These are phyloP conservation scores for Myotisia sp. DNA, from an alignment of 2,329 filamentous ascomycete species.

Conservation along the genomic window DNA sequence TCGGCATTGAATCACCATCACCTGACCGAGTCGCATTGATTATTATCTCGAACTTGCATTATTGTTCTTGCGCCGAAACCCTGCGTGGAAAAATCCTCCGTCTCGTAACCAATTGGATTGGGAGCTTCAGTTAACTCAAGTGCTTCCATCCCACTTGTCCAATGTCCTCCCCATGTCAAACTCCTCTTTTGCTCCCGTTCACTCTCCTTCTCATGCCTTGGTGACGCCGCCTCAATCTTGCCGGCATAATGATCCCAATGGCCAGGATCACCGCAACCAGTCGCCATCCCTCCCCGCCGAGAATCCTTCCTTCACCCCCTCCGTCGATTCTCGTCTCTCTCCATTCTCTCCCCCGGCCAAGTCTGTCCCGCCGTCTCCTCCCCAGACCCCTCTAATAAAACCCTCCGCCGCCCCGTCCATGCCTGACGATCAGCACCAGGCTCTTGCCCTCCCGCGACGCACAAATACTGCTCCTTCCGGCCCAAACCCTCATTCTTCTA, in stretches of 20 bases:
- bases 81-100: too few relatives aligned
- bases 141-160: slow-evolving; percentile 20
- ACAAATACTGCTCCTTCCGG: slow-evolving; percentile 12
- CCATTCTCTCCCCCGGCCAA: slow-evolving; percentile 22
- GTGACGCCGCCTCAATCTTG: slow-evolving; percentile 32
- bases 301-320: slow-evolving; percentile 3
- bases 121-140: too few relatives aligned
- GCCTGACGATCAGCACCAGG: slow-evolving; percentile 7
- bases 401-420: slow-evolving; percentile 12
- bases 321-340: slow-evolving; percentile 18
- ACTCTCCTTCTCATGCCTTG: slow-evolving; percentile 28
- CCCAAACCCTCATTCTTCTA: slow-evolving; percentile 8
- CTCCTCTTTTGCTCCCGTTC: slow-evolving; percentile 29
- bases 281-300: slow-evolving; percentile 15
- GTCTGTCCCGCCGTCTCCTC: slow-evolving; percentile 16
- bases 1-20: too few relatives aligned
- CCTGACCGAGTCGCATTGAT: too few relatives aligned
- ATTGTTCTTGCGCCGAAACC: too few relatives aligned
- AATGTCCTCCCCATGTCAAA: slow-evolving; percentile 41
- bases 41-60: too few relatives aligned
- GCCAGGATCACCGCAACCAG: slow-evolving; percentile 21
- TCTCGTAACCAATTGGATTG: too few relatives aligned
- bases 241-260: slow-evolving; percentile 24
- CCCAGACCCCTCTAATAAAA: slow-evolving; percentile 24
- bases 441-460: slow-evolving; percentile 9